A percentile compares a stretch with the other conserved stretches of the same genome.
Conservation (phyloP, 2,329 filamentous ascomycete species). For the Conoideocrella luteorostrata region DNA sequence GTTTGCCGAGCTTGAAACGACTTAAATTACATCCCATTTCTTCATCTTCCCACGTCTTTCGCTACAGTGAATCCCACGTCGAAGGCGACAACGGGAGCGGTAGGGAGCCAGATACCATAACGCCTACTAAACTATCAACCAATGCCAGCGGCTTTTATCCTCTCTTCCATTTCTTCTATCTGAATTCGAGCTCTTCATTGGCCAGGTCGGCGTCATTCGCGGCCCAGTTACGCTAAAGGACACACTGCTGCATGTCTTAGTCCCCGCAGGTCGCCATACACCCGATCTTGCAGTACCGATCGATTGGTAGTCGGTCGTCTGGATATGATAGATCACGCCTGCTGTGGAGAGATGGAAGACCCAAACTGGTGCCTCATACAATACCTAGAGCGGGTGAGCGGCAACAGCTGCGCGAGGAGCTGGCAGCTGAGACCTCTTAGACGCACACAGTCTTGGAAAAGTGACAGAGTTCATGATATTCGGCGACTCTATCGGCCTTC, state of each 20-base stretch:
- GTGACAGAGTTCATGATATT: too few relatives aligned
- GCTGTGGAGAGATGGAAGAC: neutral
- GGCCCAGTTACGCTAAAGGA: neutral
- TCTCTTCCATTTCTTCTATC: neutral
- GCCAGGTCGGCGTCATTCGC: neutral
- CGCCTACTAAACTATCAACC: too few relatives aligned
- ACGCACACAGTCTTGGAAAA: neutral
- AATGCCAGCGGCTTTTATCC: too few relatives aligned
- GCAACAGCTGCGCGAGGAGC: too few relatives aligned
- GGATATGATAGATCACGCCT: neutral
- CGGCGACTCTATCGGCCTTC: too few relatives aligned
- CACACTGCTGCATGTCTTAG: conserved; percentile 5
- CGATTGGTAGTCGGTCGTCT: neutral
- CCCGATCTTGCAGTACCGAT: neutral
- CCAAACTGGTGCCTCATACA: too few relatives aligned
- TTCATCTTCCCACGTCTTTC: neutral
- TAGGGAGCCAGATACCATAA: neutral
- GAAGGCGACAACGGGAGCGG: neutral
- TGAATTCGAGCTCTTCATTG: neutral
- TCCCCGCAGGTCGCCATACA: neutral
- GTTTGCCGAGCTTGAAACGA: too few relatives aligned
- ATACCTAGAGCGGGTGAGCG: too few relatives aligned
- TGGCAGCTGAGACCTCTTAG: conserved; percentile 1
- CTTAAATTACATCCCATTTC: too few relatives aligned
- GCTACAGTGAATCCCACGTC: neutral